These are phyloP conservation scores for Diddensiella caesifluorescens DNA, from an alignment of 805 yeast genomes.

Conservation along the genomic window DNA sequence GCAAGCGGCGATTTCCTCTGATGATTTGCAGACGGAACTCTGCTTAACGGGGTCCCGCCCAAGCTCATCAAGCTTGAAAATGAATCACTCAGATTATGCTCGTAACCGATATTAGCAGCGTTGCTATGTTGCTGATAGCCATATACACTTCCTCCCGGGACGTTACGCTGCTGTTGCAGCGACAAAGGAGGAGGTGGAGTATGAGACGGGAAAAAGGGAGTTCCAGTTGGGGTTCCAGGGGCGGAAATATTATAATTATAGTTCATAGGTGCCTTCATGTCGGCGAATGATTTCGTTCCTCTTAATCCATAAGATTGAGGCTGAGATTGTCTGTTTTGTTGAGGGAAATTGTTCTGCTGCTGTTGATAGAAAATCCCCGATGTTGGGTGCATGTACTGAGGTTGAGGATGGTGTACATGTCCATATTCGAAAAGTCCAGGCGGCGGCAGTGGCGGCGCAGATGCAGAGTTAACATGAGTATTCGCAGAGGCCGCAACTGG, in stretches of 20 bases:
- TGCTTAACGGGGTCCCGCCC: conserved; percentile 16
- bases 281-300: conserved; percentile 34
- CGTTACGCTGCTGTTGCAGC: conserved; percentile 5
- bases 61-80: conserved; percentile 20
- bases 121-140: not conserved
- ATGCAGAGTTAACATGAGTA: not conserved
- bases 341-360: conserved; percentile 18
- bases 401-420: conserved; percentile 20
- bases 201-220: conserved; percentile 25
- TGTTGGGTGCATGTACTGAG: conserved; percentile 12
- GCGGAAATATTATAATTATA: conserved; percentile 18
- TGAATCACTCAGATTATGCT: conserved; percentile 18
- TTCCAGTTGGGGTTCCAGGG: conserved; percentile 23
- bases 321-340: conserved; percentile 12
- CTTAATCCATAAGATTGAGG: conserved; percentile 21
- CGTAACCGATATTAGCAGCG: not conserved
- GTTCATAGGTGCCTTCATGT: conserved; percentile 25
- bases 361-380: conserved; percentile 1
- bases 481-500: not conserved
- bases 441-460: too few relatives aligned
- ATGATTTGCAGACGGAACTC: conserved; percentile 13
- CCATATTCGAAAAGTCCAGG: conserved; percentile 16
- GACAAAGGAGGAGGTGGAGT: conserved; percentile 21
- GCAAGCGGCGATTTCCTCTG: not conserved
- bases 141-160: not conserved